Percentiles rank a stretch among this genome's conserved stretches.
Conservation (phyloP, 164 flowering plant genomes). For the Aristolochia contorta region DNA sequence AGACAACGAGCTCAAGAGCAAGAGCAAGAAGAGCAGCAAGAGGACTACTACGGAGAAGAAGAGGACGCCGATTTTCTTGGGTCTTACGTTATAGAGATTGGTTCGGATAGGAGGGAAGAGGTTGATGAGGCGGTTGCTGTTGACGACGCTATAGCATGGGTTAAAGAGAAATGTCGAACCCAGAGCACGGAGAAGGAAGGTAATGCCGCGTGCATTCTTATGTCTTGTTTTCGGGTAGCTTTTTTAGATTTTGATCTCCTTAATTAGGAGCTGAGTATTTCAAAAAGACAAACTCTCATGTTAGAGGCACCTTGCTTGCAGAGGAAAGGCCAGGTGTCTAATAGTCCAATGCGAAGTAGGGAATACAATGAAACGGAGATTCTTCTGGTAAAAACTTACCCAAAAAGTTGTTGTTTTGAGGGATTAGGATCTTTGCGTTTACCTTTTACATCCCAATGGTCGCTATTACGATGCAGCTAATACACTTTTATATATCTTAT, state of each 20-base stretch:
- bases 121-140: constrained; percentile 38
- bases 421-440: too few species aligned
- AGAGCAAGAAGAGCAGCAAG: constrained; percentile 9
- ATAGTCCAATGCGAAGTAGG: not conserved
- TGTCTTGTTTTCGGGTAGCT: not conserved
- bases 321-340: not conserved
- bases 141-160: constrained; percentile 93
- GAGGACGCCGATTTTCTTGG: constrained; percentile 45
- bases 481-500: not conserved
- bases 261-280: too few species aligned
- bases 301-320: not conserved
- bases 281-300: too few species aligned
- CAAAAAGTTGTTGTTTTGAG: too few species aligned
- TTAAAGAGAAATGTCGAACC: constrained; percentile 54
- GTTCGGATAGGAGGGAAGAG: constrained; percentile 27
- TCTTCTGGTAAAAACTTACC: constrained; percentile 6
- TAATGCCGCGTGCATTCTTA: not conserved
- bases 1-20: constrained; percentile 8
- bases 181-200: constrained; percentile 10
- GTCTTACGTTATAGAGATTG: constrained; percentile 73
- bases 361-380: not conserved
- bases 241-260: not conserved
- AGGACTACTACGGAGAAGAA: constrained; percentile 8
- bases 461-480: too few species aligned
- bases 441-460: too few species aligned